Evolutionary conservation across 148 eudicot genomes (phyloP).

Genomic region (Vaccinium corymbosum): DNA sequence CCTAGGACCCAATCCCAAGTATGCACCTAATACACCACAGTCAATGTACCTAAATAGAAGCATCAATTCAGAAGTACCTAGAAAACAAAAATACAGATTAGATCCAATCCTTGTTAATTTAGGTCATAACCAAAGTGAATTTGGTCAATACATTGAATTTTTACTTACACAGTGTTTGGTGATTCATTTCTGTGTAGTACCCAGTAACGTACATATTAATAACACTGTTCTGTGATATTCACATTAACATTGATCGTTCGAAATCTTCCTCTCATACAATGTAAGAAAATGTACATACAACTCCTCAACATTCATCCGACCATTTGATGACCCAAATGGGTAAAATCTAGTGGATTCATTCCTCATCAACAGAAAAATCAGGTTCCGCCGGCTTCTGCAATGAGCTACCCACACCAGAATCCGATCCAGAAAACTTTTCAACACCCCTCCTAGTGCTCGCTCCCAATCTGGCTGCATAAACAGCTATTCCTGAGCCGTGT

Average conservation of each 20-base stretch:
- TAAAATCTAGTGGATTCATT: constrained; percentile 17
- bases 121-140: neutral
- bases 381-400: constrained; percentile 85
- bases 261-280: neutral
- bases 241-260: neutral
- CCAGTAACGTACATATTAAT: neutral
- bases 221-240: neutral
- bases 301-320: neutral
- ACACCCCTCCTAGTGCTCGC: constrained; percentile 37
- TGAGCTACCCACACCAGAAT: constrained; percentile 33
- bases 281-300: neutral
- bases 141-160: neutral
- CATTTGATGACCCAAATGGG: neutral
- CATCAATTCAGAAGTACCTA: too few species aligned
- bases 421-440: constrained; percentile 28
- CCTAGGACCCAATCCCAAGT: neutral
- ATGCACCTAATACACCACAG: neutral
- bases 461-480: constrained; percentile 42
- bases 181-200: neutral
- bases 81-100: neutral
- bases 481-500: constrained; percentile 31
- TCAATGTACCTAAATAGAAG: neutral
- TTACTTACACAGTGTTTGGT: neutral
- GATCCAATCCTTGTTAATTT: neutral
- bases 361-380: constrained; percentile 77